Evolutionary conservation across 1,284 basidiomycete genomes (phyloP).

Genomic region (Ganoderma multipileum): DNA sequence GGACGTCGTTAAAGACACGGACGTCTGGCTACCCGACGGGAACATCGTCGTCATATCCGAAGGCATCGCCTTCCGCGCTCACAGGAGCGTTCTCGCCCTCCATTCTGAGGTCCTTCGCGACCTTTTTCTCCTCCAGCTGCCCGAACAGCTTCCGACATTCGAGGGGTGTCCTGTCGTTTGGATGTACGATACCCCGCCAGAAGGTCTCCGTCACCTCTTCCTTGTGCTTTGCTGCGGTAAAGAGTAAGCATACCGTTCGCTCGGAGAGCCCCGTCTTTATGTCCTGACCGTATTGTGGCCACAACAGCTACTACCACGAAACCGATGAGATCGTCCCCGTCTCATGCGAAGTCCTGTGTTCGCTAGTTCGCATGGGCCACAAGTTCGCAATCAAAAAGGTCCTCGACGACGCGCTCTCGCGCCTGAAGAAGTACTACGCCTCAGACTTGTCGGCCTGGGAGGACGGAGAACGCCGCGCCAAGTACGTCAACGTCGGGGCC

Average conservation of each 20-base stretch:
- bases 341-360: background rate
- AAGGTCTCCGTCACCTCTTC: constrained; percentile 8
- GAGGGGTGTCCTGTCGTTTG: constrained; percentile 8
- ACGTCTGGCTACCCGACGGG: constrained; percentile 8
- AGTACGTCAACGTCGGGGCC: background rate
- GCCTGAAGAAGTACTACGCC: constrained; percentile 20
- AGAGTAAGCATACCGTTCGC: constrained; percentile 2
- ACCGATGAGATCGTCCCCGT: constrained; percentile 10
- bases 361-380: constrained; percentile 25
- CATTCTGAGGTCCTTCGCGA: background rate
- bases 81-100: background rate
- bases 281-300: background rate
- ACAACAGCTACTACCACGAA: constrained; percentile 17
- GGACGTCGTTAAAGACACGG: background rate
- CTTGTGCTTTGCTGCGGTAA: constrained; percentile 7
- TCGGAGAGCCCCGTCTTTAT: background rate
- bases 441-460: background rate
- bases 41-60: constrained; percentile 10
- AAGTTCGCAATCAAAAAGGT: constrained; percentile 19
- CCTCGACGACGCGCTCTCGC: constrained; percentile 18
- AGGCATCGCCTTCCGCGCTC: constrained; percentile 7
- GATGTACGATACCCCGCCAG: constrained; percentile 7
- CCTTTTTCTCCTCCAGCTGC: constrained; percentile 4
- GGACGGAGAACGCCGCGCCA: background rate
- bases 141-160: background rate